Evolutionary conservation across 192 early-diverging fungal species (phyloP).

Genomic region (Geosiphon pyriformis): DNA sequence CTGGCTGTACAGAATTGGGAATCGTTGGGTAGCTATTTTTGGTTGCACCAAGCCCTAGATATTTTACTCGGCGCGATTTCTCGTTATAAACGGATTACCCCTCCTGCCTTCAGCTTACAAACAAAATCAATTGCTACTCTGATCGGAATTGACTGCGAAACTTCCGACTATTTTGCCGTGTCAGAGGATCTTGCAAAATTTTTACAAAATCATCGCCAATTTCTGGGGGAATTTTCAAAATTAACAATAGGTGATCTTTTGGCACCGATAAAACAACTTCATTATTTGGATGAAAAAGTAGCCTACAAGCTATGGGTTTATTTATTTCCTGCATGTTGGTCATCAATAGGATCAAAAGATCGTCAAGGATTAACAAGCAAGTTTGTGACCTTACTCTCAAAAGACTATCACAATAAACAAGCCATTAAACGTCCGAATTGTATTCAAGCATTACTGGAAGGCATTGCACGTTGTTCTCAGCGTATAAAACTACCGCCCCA

Average conservation of each 20-base stretch:
- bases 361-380: constrained; percentile 81
- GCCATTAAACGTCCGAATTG: constrained; percentile 83
- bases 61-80: constrained; percentile 70
- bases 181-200: constrained; percentile 38
- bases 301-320: constrained; percentile 76
- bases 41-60: constrained; percentile 90
- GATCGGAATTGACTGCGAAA: not conserved
- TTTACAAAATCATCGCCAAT: constrained; percentile 52
- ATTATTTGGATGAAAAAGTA: constrained; percentile 60
- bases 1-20: constrained; percentile 96
- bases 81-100: constrained; percentile 32
- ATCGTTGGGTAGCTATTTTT: constrained; percentile 74
- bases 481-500: constrained; percentile 84
- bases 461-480: constrained; percentile 69
- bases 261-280: constrained; percentile 55
- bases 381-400: constrained; percentile 78
- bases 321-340: constrained; percentile 85
- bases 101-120: constrained; percentile 39
- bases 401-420: constrained; percentile 87
- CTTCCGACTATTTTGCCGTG: not conserved
- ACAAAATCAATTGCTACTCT: constrained; percentile 40
- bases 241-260: constrained; percentile 48
- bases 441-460: constrained; percentile 86
- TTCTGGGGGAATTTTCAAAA: constrained; percentile 51
- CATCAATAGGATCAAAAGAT: constrained; percentile 61